Evolutionary conservation across 305 asterid species (phyloP), one percentile per base, ranked within the genome.

Genomic region (Fraxinus dipetala): DNA sequence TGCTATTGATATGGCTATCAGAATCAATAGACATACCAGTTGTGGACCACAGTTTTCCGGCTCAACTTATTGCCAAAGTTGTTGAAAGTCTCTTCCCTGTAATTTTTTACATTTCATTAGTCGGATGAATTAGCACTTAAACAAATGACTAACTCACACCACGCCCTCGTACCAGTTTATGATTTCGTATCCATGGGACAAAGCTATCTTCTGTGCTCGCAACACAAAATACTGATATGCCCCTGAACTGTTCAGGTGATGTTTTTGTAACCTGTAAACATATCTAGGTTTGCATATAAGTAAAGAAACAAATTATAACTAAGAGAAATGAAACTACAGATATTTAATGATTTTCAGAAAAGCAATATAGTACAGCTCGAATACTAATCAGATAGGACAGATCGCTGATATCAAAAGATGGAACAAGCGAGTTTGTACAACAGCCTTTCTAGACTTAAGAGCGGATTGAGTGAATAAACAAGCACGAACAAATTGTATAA

Each of bases 11-110:
- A 74, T 43, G 22, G 65, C 22, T 61, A 16, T 82, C 76, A 70
- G 74, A 26, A 31, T 77, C 48, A 65, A 35, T 32, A 69, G 74
- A 74, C 90, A 43, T 87, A 93, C 98, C 98, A 95, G 85, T 95
- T 92, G 84, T 95, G 98, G 72, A 95, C 89, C 63, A 95, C 87
- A 1, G 98, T 93, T 87, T 91, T 91, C 14, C 87, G 93, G 91
- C 82, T 87, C 93, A 95, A 83, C 81, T 93, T 93, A 75, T 79
- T 87, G 31, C 98, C 98, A 31, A 95, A 93, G 86, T 90, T 83
- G 87, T 92, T 91, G 87, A 95, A 95, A 0, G 98, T 93, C 89
- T 95, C 98, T 88, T 95, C 98, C 98, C 98, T 95, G 87, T 61
- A 48, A 82, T 72, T 59, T 63, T 38, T 36, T 56, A 65, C 59